Conservation (phyloP, 345 rosid species). For the Erysimum cheiranthoides region DNA sequence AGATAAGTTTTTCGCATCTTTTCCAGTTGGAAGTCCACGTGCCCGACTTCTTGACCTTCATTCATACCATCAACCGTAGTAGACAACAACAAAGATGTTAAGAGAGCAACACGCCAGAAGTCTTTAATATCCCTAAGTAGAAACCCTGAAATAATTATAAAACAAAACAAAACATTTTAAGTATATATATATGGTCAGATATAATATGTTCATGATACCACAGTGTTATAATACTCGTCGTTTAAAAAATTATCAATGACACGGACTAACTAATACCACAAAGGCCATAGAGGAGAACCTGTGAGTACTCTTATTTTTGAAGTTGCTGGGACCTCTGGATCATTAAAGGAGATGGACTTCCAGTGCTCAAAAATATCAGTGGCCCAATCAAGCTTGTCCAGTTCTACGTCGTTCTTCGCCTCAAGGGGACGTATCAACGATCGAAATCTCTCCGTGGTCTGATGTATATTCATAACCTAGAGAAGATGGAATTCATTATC, state of each 20-base stretch:
- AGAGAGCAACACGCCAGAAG: slow-evolving; percentile 81
- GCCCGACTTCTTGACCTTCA: slow-evolving; percentile 42
- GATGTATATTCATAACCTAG: slow-evolving; percentile 76
- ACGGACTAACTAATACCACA: neutral
- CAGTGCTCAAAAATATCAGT: slow-evolving; percentile 54
- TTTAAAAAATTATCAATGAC: neutral
- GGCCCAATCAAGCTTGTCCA: slow-evolving; percentile 56
- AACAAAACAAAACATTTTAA: slow-evolving; percentile 8
- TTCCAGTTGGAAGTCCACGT: slow-evolving; percentile 56
- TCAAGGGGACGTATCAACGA: slow-evolving; percentile 65
- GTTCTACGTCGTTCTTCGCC: slow-evolving; percentile 48
- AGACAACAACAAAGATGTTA: slow-evolving; percentile 63
- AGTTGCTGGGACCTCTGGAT: slow-evolving; percentile 47
- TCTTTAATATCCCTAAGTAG: slow-evolving; percentile 82
- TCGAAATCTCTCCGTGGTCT: slow-evolving; percentile 59
- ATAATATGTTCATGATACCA: slow-evolving; percentile 6
- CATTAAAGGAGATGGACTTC: slow-evolving; percentile 40
- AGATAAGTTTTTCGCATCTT: slow-evolving; percentile 58
- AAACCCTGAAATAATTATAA: slow-evolving; percentile 60
- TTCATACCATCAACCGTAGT: slow-evolving; percentile 47
- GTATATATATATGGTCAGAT: slow-evolving; percentile 10
- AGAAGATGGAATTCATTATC: slow-evolving; percentile 32
- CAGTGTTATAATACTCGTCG: neutral
- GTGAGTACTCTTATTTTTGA: slow-evolving; percentile 69
- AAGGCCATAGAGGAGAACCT: slow-evolving; percentile 59